Evolutionary conservation across 1,139 yeast genomes (phyloP), one percentile per base, ranked within the genome.

Genomic region (Magnusiomyces suaveolens): DNA sequence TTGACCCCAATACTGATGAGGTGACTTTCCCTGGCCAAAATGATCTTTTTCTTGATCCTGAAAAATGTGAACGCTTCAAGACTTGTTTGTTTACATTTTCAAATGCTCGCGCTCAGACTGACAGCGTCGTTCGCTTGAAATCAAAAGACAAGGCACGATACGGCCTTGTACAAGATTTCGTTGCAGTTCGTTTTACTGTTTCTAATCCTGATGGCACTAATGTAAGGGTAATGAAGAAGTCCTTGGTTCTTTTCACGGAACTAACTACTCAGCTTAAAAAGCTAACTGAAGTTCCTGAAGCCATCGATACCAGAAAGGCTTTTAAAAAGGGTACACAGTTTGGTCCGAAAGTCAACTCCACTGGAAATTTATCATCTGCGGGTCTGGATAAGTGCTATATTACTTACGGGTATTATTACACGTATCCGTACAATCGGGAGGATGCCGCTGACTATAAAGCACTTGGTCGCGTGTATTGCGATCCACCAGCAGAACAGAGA

Each of bases 81-180:
- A 32, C 38, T 26, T 46, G 48, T 29, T 18, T 20, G 24, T 46
- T 46, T 46, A 16, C 36, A n/a, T 46, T 38, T 12, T 20, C 36
- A 16, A 29, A 29, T 10, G 36, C 48, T 2, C 48, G 25, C 8
- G 36, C 48, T 6, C 48, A 32, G 2, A 29, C 36, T 24, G 48
- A 46, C 38, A 46, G 36, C 16, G 48, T 46, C 2, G 20, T 32
- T 26, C 48, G 48, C 2, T 38, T 46, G 12, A 46, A 46, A 20
- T 46, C 48, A 23, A 46, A 46, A 18, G 48, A 46, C 25, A 46
- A 46, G 24, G 48, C 48, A 16, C 48, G 48, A 4, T 46, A 46
- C 16, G 48, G 38, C 6, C 48, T 46, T 26, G 48, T 20, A 2
- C 48, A 46, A n/a, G 48, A 46, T 25, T 46, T 46, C 18, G 38